These are phyloP conservation scores for Sparassis latifolia DNA, from an alignment of 1,284 basidiomycete genomes.

Conservation along the genomic window DNA sequence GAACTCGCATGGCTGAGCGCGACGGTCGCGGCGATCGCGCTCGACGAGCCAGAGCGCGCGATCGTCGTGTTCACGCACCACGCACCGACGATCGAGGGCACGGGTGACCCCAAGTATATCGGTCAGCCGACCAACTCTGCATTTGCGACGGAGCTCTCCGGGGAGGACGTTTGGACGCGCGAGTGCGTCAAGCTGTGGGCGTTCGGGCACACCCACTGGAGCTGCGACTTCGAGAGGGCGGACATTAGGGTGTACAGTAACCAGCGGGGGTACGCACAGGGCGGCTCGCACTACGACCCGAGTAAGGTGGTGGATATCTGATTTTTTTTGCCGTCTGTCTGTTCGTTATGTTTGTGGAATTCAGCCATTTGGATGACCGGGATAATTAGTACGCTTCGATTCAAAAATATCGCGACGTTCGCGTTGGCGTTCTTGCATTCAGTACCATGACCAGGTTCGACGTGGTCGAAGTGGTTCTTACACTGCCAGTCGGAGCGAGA, in stretches of 20 bases:
- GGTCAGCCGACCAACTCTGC: conserved; percentile 24
- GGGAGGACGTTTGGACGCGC: conserved; percentile 19
- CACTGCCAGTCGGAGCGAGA: too few species aligned
- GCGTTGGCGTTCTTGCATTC: too few species aligned
- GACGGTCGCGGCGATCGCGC: conserved; percentile 19
- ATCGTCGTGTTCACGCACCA: conserved; percentile 34
- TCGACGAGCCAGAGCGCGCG: conserved; percentile 25
- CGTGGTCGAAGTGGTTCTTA: too few species aligned
- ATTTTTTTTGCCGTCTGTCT: too few species aligned
- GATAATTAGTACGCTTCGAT: too few species aligned
- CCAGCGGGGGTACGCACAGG: too few species aligned
- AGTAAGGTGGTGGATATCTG: too few species aligned
- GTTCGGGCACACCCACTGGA: conserved; percentile 36
- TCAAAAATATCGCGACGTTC: too few species aligned
- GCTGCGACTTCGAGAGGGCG: conserved; percentile 29
- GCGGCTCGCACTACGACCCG: too few species aligned
- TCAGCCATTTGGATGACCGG: too few species aligned
- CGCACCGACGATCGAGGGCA: conserved; percentile 30
- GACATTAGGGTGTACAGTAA: conserved; percentile 17
- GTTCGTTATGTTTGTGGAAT: too few species aligned
- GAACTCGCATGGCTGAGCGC: conserved; percentile 29
- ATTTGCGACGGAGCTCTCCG: conserved; percentile 29
- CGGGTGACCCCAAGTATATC: conserved; percentile 24
- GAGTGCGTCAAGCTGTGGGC: conserved; percentile 28
- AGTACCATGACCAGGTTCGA: too few species aligned